These are phyloP conservation scores for Yamadazyma philogaea DNA, from an alignment of 805 yeast species.

Conservation along the genomic window DNA sequence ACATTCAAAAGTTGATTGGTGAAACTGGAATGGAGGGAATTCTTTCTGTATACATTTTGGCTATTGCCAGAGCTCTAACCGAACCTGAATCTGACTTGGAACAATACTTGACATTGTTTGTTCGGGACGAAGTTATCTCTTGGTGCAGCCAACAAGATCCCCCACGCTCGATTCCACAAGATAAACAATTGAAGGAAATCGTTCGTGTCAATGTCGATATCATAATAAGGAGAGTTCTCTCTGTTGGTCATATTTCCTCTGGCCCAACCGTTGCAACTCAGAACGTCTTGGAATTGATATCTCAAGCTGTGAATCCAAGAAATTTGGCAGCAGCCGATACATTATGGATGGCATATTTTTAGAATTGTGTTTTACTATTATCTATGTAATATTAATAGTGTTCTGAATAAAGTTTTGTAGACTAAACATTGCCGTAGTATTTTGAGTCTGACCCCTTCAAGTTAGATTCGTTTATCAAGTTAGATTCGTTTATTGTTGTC, in stretches of 20 bases:
- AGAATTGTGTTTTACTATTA: slow-evolving; percentile 8
- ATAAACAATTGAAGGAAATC: slow-evolving; percentile 78
- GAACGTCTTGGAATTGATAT: slow-evolving; percentile 81
- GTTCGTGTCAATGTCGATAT: slow-evolving; percentile 85
- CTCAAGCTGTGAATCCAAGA: slow-evolving; percentile 93
- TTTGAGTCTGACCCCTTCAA: neutral
- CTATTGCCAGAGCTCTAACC: slow-evolving; percentile 81
- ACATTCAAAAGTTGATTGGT: slow-evolving; percentile 89
- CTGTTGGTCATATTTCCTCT: slow-evolving; percentile 54
- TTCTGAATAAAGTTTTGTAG: neutral
- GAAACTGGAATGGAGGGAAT: slow-evolving; percentile 93
- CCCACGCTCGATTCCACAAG: slow-evolving; percentile 71
- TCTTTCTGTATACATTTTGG: slow-evolving; percentile 76
- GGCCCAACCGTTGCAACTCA: slow-evolving; percentile 85
- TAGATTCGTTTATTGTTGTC: neutral
- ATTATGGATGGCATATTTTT: slow-evolving; percentile 93
- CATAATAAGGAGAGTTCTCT: slow-evolving; percentile 72
- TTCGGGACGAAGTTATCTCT: slow-evolving; percentile 90
- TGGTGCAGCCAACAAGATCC: slow-evolving; percentile 89
- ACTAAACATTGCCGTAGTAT: neutral
- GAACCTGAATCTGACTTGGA: slow-evolving; percentile 92
- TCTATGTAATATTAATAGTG: neutral
- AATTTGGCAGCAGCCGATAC: slow-evolving; percentile 89
- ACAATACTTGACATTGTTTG: slow-evolving; percentile 88
- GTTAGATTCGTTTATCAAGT: neutral